Percentiles rank a stretch among this genome's conserved stretches.
phyloP scores from a whole-genome alignment of 2,329 filamentous ascomycete species.

The Alternaria gaisen region DNA sequence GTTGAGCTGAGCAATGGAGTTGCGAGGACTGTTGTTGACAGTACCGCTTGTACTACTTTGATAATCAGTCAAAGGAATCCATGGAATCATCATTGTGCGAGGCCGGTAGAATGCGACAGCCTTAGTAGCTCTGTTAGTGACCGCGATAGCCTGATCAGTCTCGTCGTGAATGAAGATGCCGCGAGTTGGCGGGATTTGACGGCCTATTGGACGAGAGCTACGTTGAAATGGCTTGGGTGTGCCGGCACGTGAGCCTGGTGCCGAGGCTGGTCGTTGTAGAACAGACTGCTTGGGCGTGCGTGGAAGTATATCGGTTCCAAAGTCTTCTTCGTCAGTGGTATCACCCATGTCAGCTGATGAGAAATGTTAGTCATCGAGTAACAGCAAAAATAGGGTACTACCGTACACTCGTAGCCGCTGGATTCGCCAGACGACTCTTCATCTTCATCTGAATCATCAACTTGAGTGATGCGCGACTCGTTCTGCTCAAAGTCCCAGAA shows the following conservation, averaged over 20 bases:
- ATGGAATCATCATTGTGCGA: slow-evolving; percentile 37
- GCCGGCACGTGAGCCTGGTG: slow-evolving; percentile 50
- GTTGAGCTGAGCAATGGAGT: slow-evolving; percentile 47
- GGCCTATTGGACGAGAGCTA: slow-evolving; percentile 36
- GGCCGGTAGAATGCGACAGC: slow-evolving; percentile 54
- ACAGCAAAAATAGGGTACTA: slow-evolving; percentile 31
- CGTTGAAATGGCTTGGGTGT: slow-evolving; percentile 52
- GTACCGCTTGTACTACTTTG: slow-evolving; percentile 53
- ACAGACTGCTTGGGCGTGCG: slow-evolving; percentile 57
- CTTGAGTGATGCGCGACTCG: slow-evolving; percentile 52
- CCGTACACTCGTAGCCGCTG: slow-evolving; percentile 69
- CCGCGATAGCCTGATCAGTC: slow-evolving; percentile 51
- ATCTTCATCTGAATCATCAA: slow-evolving; percentile 42
- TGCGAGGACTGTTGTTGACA: slow-evolving; percentile 51
- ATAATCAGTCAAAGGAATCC: slow-evolving; percentile 40
- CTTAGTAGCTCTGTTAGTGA: slow-evolving; percentile 53
- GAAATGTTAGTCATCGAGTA: slow-evolving; percentile 55
- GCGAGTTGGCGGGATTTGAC: slow-evolving; percentile 43
- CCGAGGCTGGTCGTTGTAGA: slow-evolving; percentile 60
- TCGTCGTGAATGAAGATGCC: slow-evolving; percentile 51
- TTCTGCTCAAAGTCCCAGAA: slow-evolving; percentile 70
- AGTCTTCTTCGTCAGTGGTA: slow-evolving; percentile 62
- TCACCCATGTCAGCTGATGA: slow-evolving; percentile 66
- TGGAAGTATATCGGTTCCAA: slow-evolving; percentile 59
- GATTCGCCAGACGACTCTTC: slow-evolving; percentile 58